phyloP scores from a whole-genome alignment of 148 eudicot genomes.

The Salicornia ramosissima region DNA sequence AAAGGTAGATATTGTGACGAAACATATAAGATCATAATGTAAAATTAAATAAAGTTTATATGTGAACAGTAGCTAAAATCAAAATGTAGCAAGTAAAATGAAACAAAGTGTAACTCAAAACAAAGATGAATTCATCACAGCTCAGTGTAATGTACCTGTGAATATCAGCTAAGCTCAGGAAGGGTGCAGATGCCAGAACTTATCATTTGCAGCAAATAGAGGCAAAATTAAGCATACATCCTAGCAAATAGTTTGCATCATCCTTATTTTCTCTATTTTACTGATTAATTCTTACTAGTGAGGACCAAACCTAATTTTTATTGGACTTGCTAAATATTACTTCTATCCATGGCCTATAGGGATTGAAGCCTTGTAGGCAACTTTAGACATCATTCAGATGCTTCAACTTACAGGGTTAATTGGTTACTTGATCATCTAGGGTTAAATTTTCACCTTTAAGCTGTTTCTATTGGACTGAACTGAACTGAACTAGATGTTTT shows the following conservation, averaged over 20 bases:
- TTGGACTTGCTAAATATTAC: background rate
- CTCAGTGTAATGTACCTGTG: background rate
- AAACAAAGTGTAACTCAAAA: background rate
- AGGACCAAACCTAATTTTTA: background rate
- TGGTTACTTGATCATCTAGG: background rate
- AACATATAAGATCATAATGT: too few relatives aligned
- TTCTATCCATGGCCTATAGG: background rate
- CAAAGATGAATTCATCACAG: background rate
- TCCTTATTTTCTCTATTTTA: too few relatives aligned
- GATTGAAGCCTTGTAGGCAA: background rate
- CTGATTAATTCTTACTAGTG: background rate
- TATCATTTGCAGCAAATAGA: background rate
- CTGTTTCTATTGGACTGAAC: background rate
- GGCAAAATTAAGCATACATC: too few relatives aligned
- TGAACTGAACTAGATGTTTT: too few relatives aligned
- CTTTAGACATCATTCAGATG: background rate
- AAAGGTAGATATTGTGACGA: too few relatives aligned
- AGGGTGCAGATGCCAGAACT: too few relatives aligned
- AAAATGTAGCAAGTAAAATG: too few relatives aligned
- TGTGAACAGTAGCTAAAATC: too few relatives aligned
- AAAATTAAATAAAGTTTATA: too few relatives aligned
- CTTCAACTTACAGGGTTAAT: background rate
- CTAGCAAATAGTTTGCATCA: background rate
- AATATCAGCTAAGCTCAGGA: too few relatives aligned
- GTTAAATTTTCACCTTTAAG: background rate